A percentile compares a stretch with the other conserved stretches of the same genome.
Evolutionary conservation across 345 rosid species (phyloP).

Genomic region (Cardiospermum halicacabum): DNA sequence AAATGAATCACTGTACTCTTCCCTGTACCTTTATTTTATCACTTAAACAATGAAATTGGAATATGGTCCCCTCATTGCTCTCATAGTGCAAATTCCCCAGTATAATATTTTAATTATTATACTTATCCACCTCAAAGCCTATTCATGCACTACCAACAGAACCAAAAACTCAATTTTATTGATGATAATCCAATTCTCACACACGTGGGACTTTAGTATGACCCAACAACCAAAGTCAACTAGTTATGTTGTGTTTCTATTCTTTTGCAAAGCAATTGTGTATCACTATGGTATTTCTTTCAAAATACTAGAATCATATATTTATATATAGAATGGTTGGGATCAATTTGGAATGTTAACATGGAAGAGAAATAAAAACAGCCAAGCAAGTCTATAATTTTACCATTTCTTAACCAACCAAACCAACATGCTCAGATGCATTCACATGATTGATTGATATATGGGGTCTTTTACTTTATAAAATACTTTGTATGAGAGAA

Average conservation of each 20-base stretch:
- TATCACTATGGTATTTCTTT: neutral
- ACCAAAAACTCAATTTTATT: neutral
- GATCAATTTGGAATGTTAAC: neutral
- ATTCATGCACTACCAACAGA: constrained; percentile 8
- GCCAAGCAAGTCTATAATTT: neutral
- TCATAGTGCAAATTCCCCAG: constrained; percentile 25
- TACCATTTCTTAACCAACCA: neutral
- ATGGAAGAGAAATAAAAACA: neutral
- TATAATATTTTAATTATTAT: constrained; percentile 16
- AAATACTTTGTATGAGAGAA: constrained; percentile 4
- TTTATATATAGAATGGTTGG: neutral
- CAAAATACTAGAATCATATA: neutral
- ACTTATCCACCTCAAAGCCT: constrained; percentile 14
- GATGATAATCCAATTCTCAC: no score
- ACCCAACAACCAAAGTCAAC: neutral
- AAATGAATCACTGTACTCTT: constrained; percentile 18
- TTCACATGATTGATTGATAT: constrained; percentile 5
- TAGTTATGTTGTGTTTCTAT: neutral
- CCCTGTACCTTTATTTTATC: constrained; percentile 18
- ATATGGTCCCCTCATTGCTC: constrained; percentile 24
- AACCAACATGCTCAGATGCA: neutral
- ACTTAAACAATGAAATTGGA: constrained; percentile 13
- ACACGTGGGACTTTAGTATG: constrained; percentile 10
- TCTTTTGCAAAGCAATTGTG: neutral
- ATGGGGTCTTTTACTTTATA: constrained; percentile 2